These are phyloP conservation scores for Amaranthus tricolor DNA, from an alignment of 179 eudicot species.

Conservation along the genomic window DNA sequence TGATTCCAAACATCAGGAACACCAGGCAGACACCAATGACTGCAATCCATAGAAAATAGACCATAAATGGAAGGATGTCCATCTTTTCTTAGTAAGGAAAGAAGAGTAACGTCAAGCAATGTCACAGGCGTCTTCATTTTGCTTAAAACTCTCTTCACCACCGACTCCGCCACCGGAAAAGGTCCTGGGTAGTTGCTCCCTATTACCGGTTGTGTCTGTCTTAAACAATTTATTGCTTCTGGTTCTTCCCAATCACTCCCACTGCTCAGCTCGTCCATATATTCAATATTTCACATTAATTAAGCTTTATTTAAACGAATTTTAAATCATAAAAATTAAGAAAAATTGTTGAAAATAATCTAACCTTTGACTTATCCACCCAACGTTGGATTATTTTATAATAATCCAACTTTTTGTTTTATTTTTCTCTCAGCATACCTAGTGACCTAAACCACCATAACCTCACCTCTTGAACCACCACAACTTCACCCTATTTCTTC, in stretches of 20 bases:
- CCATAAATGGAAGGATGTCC: slow-evolving; percentile 74
- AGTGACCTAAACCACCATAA: no score
- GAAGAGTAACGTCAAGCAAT: slow-evolving; percentile 57
- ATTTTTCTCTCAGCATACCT: no score
- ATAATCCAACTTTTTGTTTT: no score
- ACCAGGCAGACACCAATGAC: slow-evolving; percentile 89
- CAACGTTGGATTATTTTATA: no score
- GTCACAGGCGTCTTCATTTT: slow-evolving; percentile 52
- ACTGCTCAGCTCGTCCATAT: slow-evolving; percentile 31
- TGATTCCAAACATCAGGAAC: slow-evolving; percentile 88
- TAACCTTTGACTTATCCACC: no score
- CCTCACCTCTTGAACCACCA: no score
- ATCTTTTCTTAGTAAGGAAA: slow-evolving; percentile 67
- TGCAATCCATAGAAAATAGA: slow-evolving; percentile 57
- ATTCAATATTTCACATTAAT: not conserved
- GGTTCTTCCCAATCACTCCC: slow-evolving; percentile 69
- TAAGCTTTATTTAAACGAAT: no score
- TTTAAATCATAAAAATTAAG: no score
- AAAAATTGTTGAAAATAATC: no score
- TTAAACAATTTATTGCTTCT: slow-evolving; percentile 38
- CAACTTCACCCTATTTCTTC: no score
- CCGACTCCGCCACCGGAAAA: slow-evolving; percentile 42
- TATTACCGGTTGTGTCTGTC: slow-evolving; percentile 46
- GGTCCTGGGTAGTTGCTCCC: slow-evolving; percentile 65
- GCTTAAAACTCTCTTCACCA: slow-evolving; percentile 56